A percentile compares a stretch with the other conserved stretches of the same genome.
Evolutionary conservation across 169 alveolate species (phyloP).

Genomic region (Babesia bigemina): DNA sequence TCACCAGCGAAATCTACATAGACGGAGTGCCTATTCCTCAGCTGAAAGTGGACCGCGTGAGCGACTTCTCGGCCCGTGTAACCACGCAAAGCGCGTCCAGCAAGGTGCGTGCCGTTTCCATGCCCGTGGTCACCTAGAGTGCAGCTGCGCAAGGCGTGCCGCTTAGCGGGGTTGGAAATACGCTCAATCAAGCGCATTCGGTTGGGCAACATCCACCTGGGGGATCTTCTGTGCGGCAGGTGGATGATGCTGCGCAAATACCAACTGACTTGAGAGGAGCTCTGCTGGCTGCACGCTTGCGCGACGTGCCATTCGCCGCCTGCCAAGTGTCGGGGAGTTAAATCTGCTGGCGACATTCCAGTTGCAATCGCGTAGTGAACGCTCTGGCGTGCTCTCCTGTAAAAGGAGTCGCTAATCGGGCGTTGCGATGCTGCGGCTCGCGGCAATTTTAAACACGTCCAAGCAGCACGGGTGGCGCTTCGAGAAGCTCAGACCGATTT

Average conservation of each 20-base stretch:
- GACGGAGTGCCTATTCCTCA: constrained; percentile 58
- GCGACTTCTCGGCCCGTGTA: constrained; percentile 19
- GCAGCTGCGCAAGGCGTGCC: constrained; percentile 62
- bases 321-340: too few species aligned
- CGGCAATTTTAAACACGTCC: constrained; percentile 25
- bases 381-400: too few species aligned
- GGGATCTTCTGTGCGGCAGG: constrained; percentile 49
- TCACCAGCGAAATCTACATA: constrained; percentile 33
- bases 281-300: too few species aligned
- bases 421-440: not conserved
- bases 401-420: too few species aligned
- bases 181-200: constrained; percentile 40
- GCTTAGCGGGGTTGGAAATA: constrained; percentile 60
- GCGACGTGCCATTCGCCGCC: too few species aligned
- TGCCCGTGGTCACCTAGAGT: not conserved
- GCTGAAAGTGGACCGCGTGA: constrained; percentile 9
- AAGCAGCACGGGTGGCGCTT: constrained; percentile 70
- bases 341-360: too few species aligned
- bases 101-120: constrained; percentile 15
- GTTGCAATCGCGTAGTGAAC: too few species aligned
- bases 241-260: constrained; percentile 54
- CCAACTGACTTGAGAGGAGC: constrained; percentile 19
- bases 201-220: constrained; percentile 43
- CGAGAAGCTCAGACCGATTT: constrained; percentile 58
- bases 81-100: constrained; percentile 48